Percentiles rank a stretch among this genome's conserved stretches.
These are phyloP conservation scores for Cenchrus purpureus DNA, from an alignment of 176 grass and related monocot species.

Conservation along the genomic window DNA sequence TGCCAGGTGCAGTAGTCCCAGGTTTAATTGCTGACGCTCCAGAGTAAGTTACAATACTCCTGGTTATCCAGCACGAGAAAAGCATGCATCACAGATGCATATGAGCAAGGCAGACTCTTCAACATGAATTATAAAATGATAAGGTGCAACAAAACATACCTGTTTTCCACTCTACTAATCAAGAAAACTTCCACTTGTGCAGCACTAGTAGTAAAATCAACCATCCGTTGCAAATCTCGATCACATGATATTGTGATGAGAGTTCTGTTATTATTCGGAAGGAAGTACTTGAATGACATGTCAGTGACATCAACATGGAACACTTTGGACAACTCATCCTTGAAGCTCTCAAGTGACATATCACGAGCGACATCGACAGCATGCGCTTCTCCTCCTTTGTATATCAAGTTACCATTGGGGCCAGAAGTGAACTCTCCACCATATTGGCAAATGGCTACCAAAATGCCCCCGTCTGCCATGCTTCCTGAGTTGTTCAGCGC, in stretches of 20 bases:
- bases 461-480: slow-evolving; percentile 37
- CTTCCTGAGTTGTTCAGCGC: neutral
- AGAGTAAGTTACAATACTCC: slow-evolving; percentile 61
- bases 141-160: slow-evolving; percentile 43
- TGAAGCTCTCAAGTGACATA: slow-evolving; percentile 74
- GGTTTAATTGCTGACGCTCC: slow-evolving; percentile 64
- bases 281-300: slow-evolving; percentile 90
- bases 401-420: slow-evolving; percentile 70
- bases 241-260: slow-evolving; percentile 91
- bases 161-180: slow-evolving; percentile 83
- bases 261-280: slow-evolving; percentile 82
- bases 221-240: slow-evolving; percentile 91
- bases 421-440: slow-evolving; percentile 86
- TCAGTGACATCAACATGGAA: slow-evolving; percentile 75
- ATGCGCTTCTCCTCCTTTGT: slow-evolving; percentile 93
- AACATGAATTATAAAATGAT: slow-evolving; percentile 18
- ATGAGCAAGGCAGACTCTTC: slow-evolving; percentile 22
- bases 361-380: slow-evolving; percentile 73
- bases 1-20: slow-evolving; percentile 48
- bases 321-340: slow-evolving; percentile 76
- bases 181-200: slow-evolving; percentile 81
- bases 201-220: slow-evolving; percentile 82
- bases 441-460: slow-evolving; percentile 89
- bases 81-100: neutral
- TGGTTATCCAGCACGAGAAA: slow-evolving; percentile 48